Conservation (phyloP, 2,329 filamentous ascomycete species). For the Myriosclerotinia scirpicola region DNA sequence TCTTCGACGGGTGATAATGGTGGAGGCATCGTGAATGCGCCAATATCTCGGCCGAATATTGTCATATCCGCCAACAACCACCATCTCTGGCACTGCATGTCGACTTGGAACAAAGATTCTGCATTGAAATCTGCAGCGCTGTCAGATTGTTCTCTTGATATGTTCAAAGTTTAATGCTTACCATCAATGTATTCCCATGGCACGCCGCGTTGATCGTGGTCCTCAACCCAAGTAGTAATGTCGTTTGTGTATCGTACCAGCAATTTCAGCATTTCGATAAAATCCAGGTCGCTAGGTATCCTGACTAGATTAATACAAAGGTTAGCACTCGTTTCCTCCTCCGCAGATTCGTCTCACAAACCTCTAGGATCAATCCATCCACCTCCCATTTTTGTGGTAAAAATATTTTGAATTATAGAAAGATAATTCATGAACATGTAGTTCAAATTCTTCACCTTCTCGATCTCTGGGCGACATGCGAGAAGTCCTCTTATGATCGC, state of each 20-base stretch:
- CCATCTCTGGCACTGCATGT: slow-evolving; percentile 14
- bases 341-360: neutral
- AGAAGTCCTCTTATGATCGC: neutral
- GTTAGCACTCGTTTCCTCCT: neutral
- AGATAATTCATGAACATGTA: slow-evolving; percentile 7
- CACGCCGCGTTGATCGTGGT: neutral
- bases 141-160: neutral
- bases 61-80: slow-evolving; percentile 11
- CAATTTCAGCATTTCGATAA: slow-evolving; percentile 12
- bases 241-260: slow-evolving; percentile 7
- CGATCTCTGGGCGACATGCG: neutral
- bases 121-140: neutral
- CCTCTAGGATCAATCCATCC: slow-evolving; percentile 7
- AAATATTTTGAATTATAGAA: slow-evolving; percentile 10
- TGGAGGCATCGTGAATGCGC: neutral
- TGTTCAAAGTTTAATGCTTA: neutral
- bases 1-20: neutral
- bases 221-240: slow-evolving; percentile 10
- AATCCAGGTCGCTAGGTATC: slow-evolving; percentile 7
- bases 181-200: neutral
- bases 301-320: neutral
- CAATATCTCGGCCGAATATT: neutral
- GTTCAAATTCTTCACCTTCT: neutral
- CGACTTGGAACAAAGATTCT: neutral
- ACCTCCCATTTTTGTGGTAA: slow-evolving; percentile 7